Evolutionary conservation across 1,139 yeast species (phyloP), one percentile per base, ranked within the genome.

Genomic region (Saccharomyces hybrid): DNA sequence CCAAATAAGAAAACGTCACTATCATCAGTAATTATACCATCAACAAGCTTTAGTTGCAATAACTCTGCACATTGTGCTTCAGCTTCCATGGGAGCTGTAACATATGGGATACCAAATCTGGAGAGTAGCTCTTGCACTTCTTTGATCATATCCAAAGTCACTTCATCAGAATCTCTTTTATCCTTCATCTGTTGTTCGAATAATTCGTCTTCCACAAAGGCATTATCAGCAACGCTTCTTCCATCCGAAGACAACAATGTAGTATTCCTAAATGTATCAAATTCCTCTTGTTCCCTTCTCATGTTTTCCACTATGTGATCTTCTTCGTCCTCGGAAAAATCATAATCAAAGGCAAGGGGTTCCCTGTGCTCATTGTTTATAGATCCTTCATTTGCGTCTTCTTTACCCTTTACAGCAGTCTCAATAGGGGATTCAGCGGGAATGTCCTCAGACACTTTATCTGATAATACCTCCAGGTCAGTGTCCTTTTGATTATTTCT

Each of bases 21-120:
- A 74, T 95, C 99, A 69, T 95, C 99, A 0, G 99, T 95, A 16
- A 95, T 84, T 23, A 93, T 87, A 0, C 99, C 99, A 69, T 95
- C 99, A 1, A 93, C 97, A 26, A 93, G 75, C 0, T 80, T 81
- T 16, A 89, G 69, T 26, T 71, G 70, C 51, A 81, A 70, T 9
- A 93, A 72, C 60, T 84, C 88, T 0, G 96, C 97, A 71, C 99
- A 93, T 65, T 93, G 99, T 0, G 98, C 97, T 73, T 93, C 99
- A 0, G 99, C 99, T 71, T 93, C 99, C 89, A 88, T 89, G 0
- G 98, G 98, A 0, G 98, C 97, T 0, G 96, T 88, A 6, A 93
- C 80, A 62, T 82, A 93, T 0, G 99, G 99, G 9, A 93, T 86
- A 0, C 99, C 99, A 73, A 95, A 95, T 54, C 95, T 70, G 41